Evolutionary conservation across 1,139 yeast genomes (phyloP).

Genomic region (Entelexis paramagnoliae): DNA sequence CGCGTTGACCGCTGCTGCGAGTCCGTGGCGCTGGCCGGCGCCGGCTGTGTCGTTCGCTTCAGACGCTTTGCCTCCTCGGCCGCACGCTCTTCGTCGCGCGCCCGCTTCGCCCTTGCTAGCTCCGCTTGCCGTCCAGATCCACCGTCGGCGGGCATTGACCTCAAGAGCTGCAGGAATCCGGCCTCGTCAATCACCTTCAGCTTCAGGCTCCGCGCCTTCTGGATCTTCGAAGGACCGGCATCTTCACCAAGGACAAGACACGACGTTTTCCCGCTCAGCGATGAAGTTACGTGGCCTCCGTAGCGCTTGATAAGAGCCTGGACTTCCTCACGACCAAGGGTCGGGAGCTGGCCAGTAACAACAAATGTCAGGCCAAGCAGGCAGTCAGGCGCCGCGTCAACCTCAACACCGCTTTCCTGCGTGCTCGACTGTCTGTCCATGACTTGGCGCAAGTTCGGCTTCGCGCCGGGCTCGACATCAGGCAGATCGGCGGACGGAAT

Average conservation of each 20-base stretch:
- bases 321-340: slow-evolving; percentile 63
- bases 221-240: slow-evolving; percentile 93
- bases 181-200: slow-evolving; percentile 79
- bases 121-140: slow-evolving; percentile 73
- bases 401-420: slow-evolving; percentile 10
- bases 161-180: slow-evolving; percentile 66
- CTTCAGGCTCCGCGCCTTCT: slow-evolving; percentile 59
- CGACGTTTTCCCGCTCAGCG: slow-evolving; percentile 77
- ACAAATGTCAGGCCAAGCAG: slow-evolving; percentile 80
- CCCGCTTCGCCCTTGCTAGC: slow-evolving; percentile 59
- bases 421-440: slow-evolving; percentile 14
- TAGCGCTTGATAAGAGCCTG: slow-evolving; percentile 69
- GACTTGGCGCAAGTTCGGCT: slow-evolving; percentile 38
- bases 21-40: background rate
- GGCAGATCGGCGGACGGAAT: slow-evolving; percentile 67
- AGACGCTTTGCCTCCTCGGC: slow-evolving; percentile 6
- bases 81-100: slow-evolving; percentile 41
- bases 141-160: slow-evolving; percentile 84
- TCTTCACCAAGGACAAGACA: slow-evolving; percentile 88
- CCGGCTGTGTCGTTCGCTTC: background rate
- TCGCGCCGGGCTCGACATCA: slow-evolving; percentile 40
- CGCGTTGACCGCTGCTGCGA: background rate
- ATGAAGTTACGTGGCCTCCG: slow-evolving; percentile 89
- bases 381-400: slow-evolving; percentile 50
- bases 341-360: slow-evolving; percentile 83